These are phyloP conservation scores for Bolboschoenus planiculmis DNA, from an alignment of 176 grass and related monocot species.

Conservation along the genomic window DNA sequence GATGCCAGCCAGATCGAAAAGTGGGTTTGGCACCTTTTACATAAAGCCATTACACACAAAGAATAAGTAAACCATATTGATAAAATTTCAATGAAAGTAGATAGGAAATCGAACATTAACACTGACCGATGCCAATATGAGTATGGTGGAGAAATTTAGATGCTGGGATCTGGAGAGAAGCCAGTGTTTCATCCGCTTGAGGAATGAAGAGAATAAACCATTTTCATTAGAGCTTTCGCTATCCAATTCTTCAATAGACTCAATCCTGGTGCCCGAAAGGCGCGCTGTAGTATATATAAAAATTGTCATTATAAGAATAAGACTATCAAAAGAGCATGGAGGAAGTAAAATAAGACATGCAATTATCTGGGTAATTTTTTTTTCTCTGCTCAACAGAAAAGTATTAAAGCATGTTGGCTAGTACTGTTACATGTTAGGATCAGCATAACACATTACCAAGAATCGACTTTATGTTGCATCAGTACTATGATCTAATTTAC, in stretches of 20 bases:
- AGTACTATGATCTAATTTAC: neutral
- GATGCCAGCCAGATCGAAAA: constrained; percentile 97
- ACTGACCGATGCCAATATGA: constrained; percentile 92
- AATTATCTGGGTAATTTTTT: neutral
- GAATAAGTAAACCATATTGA: constrained; percentile 17
- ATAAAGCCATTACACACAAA: neutral
- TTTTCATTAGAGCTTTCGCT: constrained; percentile 43
- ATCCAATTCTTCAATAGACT: constrained; percentile 66
- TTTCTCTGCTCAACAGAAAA: neutral
- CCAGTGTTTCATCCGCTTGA: constrained; percentile 69
- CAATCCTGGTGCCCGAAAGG: constrained; percentile 62
- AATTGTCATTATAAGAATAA: neutral
- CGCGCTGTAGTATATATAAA: constrained; percentile 40
- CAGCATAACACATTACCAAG: neutral
- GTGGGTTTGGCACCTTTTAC: constrained; percentile 73
- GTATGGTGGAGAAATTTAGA: constrained; percentile 89
- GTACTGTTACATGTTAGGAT: neutral
- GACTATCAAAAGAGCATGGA: neutral
- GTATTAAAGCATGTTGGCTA: neutral
- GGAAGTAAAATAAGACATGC: neutral
- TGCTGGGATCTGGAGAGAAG: constrained; percentile 77
- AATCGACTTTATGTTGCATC: neutral
- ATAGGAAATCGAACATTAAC: constrained; percentile 5
- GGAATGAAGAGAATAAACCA: constrained; percentile 52
- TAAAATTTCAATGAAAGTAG: constrained; percentile 3